phyloP scores from a whole-genome alignment of 768 basidiomycete species.

The Termitomyces titanicus region DNA sequence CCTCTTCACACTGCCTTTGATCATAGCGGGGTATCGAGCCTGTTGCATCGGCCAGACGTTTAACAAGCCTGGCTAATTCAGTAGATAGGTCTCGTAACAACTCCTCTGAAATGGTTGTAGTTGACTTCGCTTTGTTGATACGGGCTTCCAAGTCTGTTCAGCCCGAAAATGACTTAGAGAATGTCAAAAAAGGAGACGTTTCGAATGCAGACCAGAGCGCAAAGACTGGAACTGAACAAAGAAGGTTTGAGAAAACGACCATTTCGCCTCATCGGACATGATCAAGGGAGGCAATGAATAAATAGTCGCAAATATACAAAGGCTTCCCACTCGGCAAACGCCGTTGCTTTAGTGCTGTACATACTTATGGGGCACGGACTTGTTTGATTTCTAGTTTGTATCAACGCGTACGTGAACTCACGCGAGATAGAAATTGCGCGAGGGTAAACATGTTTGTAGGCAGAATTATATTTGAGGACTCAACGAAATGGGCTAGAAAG shows the following conservation, averaged over 20 bases:
- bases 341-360: too few relatives aligned
- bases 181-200: slow-evolving; percentile 6
- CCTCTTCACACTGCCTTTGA: slow-evolving; percentile 67
- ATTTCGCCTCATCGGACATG: slow-evolving; percentile 21
- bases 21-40: slow-evolving; percentile 68
- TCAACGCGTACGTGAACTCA: too few relatives aligned
- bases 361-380: too few relatives aligned
- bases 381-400: too few relatives aligned
- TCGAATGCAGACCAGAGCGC: slow-evolving; percentile 42
- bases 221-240: slow-evolving; percentile 45
- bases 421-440: too few relatives aligned
- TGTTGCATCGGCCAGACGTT: slow-evolving; percentile 59
- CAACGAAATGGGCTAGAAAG: too few relatives aligned
- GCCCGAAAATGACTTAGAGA: slow-evolving; percentile 14
- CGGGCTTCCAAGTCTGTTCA: slow-evolving; percentile 46
- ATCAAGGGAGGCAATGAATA: slow-evolving; percentile 17
- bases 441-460: too few relatives aligned
- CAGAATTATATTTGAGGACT: too few relatives aligned
- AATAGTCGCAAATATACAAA: background rate
- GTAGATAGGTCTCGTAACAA: slow-evolving; percentile 40
- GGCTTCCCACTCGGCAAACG: background rate
- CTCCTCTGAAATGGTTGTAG: slow-evolving; percentile 26
- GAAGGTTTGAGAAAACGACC: slow-evolving; percentile 50
- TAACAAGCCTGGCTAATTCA: slow-evolving; percentile 57
- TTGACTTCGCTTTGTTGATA: slow-evolving; percentile 36